Base-by-base conservation (phyloP, 2,329 filamentous ascomycete species). In the Ceratocystis ficicola region DNA sequence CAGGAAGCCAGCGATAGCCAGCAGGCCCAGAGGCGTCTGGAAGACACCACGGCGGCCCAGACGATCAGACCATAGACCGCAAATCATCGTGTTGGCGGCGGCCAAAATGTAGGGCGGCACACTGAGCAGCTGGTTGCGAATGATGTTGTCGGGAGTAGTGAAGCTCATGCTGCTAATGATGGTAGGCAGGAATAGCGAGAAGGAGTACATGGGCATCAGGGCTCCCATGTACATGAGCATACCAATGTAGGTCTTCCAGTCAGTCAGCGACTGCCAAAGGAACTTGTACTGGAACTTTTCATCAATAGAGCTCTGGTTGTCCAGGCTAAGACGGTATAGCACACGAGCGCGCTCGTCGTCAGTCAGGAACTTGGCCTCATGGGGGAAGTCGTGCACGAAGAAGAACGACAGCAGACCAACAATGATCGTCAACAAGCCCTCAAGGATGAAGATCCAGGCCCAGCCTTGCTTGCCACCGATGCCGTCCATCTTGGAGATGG, bases 361-460 rank as follows among this genome's bases (percentile, higher is more conserved):
- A 0, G 83, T 82, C 6, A 95, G 79, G 72, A 95, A 95, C 1
- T 73, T 83, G 25, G 89, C 89, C 66, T 88, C 80, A 68, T 88
- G 86, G 0, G 90, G 90, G 72, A 91, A 95, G 72, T 95, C 89
- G 69, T 90, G 84, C 0, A 95, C 88, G 77, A 88, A 83, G 85
- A 86, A 92, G 75, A 87, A 91, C 1, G 84, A 88, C 0, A 78
- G 74, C 4, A 88, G 69, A 1, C 87, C 89, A 28, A 90, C 79
- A 0, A 90, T 1, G 1, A 91, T 79, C 0, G 89, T 92, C 0
- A 84, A 78, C 1, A 88, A 76, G 4, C 89, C 89, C 75, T 89
- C 86, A 32, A 88, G 76, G 68, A 89, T 83, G 71, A 86, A 86
- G 66, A 86, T 86, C 85, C 81, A 87, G 0, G 79, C 78, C 83